Base-by-base conservation (phyloP, 2,329 filamentous ascomycete genomes). In the Nothopassalora personata region DNA sequence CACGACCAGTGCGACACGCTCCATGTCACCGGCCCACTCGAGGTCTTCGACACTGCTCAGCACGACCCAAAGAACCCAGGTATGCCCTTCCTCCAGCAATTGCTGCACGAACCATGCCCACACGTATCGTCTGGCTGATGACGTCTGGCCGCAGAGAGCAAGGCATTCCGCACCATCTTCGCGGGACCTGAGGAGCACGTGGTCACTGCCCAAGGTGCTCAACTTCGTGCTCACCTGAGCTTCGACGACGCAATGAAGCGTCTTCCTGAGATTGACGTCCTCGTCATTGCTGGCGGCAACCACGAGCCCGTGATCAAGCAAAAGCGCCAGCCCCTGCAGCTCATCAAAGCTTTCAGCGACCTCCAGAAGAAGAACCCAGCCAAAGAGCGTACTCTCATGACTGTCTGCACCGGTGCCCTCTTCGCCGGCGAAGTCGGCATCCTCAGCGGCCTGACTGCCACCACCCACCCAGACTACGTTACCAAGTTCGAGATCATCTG, bases 401-500 rank as follows among this genome's bases (percentile, higher is more conserved):
- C 88, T 66, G 80, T 95, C 74, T 91, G 88, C 79, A 90, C 89
- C 50, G 90, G 89, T 64, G 83, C 87, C 47, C 83, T 93, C 71
- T 83, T 93, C 77, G 84, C 93, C 53, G 90, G 87, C 62, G 80
- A 89, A 70, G 82, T 86, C 69, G 90, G 89, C 66, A 84, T 94
- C 71, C 84, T 95, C 61, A 84, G 86, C 65, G 90, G 90, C 64
- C 80, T 94, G 28, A 86, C 87, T 31, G 90, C 89, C 67, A 95
- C 90, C 63, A 93, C 89, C 59, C 90, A 94, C 74, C 86, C 89
- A 61, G 89, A 94, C 75, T 86, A 81, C 76, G 82, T 91, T 68
- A 91, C 89, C 73, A 87, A 84, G 65, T 85, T 95, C 71, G 90
- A 94, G 80, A 91, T 86, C 68, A 77, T 91, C 66, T 91, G 88